These are phyloP conservation scores for Candida golubevii DNA, from an alignment of 805 yeast species.

Conservation along the genomic window DNA sequence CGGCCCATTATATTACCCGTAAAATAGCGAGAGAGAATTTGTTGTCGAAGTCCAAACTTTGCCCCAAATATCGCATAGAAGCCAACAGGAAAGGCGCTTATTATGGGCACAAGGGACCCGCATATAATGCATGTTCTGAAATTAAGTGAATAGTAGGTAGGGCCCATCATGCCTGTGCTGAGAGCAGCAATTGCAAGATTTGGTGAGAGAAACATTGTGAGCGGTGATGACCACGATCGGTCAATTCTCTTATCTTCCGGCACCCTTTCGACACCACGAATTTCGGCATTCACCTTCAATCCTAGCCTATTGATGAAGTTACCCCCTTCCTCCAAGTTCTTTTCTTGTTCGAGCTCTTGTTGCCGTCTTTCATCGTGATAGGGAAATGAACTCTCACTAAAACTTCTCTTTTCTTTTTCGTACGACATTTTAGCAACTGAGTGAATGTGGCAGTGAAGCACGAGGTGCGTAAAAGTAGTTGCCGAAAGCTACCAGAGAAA, in stretches of 20 bases:
- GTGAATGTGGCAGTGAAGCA: too few species aligned
- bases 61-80: conserved; percentile 15
- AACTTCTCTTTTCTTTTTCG: conserved; percentile 2
- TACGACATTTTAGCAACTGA: background rate
- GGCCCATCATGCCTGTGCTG: conserved; percentile 17
- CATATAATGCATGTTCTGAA: conserved; percentile 14
- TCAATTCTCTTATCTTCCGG: conserved; percentile 22
- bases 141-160: conserved; percentile 13
- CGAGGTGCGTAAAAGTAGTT: too few species aligned
- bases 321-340: conserved; percentile 5
- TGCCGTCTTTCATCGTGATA: background rate
- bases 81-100: conserved; percentile 18
- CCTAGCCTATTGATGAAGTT: conserved; percentile 23
- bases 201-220: conserved; percentile 27
- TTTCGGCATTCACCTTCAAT: conserved; percentile 23
- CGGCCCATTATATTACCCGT: conserved; percentile 31
- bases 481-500: too few species aligned
- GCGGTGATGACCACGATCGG: conserved; percentile 17
- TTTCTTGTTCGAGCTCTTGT: conserved; percentile 2
- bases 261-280: conserved; percentile 27
- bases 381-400: background rate
- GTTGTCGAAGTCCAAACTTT: conserved; percentile 21
- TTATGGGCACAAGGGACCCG: conserved; percentile 9
- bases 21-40: conserved; percentile 27
- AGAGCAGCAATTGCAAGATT: conserved; percentile 20